These are phyloP conservation scores for Suhomyces bolitotheri DNA, from an alignment of 1,139 yeast genomes.

Conservation along the genomic window DNA sequence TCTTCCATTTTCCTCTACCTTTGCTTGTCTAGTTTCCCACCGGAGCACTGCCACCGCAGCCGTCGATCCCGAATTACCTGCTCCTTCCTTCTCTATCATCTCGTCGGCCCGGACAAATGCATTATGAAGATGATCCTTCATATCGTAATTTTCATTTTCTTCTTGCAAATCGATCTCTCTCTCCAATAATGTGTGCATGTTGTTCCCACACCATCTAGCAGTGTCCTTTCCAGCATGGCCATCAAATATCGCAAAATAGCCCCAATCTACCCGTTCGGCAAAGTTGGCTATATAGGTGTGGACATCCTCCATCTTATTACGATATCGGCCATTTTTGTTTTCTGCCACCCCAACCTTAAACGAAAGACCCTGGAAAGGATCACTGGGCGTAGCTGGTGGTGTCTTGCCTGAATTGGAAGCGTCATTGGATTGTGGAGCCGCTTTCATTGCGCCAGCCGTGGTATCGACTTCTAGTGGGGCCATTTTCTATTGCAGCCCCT, in stretches of 20 bases:
- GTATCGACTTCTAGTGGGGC: no score
- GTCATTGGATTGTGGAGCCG: no score
- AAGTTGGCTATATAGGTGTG: constrained; percentile 92
- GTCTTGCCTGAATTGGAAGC: no score
- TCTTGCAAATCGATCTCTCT: constrained; percentile 39
- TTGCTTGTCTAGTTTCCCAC: constrained; percentile 60
- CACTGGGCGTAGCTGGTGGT: constrained; percentile 9
- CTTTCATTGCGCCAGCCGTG: no score
- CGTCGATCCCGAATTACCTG: constrained; percentile 83
- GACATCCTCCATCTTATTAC: constrained; percentile 95
- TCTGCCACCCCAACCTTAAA: constrained; percentile 88
- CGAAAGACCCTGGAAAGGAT: constrained; percentile 55
- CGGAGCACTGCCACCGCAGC: constrained; percentile 92
- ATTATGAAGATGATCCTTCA: constrained; percentile 57
- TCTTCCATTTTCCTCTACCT: constrained; percentile 3
- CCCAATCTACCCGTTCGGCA: constrained; percentile 88
- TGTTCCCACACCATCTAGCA: constrained; percentile 94
- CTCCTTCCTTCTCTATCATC: constrained; percentile 57
- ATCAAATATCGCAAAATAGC: constrained; percentile 93
- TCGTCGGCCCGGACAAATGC: constrained; percentile 76
- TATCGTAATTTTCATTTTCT: constrained; percentile 16
- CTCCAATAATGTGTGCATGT: constrained; percentile 69
- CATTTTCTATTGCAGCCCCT: no score
- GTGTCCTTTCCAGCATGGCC: constrained; percentile 97
- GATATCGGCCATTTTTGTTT: constrained; percentile 74